Percentiles rank a stretch among this genome's conserved stretches.
These are phyloP conservation scores for Monosporascus ibericus DNA, from an alignment of 2,329 filamentous ascomycete species.

Conservation along the genomic window DNA sequence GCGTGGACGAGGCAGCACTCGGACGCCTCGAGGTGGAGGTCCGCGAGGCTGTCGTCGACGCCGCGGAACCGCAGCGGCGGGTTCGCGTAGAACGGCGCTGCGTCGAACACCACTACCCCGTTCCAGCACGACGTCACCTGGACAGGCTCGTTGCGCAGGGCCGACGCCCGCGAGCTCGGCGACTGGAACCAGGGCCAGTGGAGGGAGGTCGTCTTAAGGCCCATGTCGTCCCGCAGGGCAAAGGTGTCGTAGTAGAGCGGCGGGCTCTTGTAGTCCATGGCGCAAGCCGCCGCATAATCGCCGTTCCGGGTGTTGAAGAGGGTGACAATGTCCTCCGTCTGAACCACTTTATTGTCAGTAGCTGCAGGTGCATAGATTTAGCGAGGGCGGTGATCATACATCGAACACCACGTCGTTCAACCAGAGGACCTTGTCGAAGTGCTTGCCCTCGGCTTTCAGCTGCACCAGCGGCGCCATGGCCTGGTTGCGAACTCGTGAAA, in stretches of 20 bases:
- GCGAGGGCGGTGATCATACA: conserved; percentile 24
- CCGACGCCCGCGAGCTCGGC: conserved; percentile 33
- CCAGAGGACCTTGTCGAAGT: conserved; percentile 52
- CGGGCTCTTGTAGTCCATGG: conserved; percentile 50
- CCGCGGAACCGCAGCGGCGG: conserved; percentile 53
- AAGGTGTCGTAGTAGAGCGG: conserved; percentile 57
- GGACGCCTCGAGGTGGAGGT: conserved; percentile 51
- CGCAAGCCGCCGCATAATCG: conserved; percentile 54
- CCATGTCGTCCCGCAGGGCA: conserved; percentile 48
- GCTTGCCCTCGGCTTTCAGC: conserved; percentile 39
- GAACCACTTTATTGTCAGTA: conserved; percentile 10
- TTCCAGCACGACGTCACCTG: conserved; percentile 65
- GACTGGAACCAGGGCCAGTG: conserved; percentile 56
- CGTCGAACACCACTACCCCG: conserved; percentile 45
- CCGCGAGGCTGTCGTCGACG: conserved; percentile 49
- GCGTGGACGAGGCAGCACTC: conserved; percentile 59
- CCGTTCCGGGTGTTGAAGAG: conserved; percentile 49
- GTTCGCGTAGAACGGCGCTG: conserved; percentile 39
- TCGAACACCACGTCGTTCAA: conserved; percentile 57
- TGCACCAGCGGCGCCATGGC: conserved; percentile 53
- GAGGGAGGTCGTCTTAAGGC: conserved; percentile 44
- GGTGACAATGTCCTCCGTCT: conserved; percentile 41
- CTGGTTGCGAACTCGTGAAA: conserved; percentile 57
- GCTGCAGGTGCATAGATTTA: conserved; percentile 8
- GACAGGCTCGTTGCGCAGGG: conserved; percentile 44